Evolutionary conservation across 768 basidiomycete genomes (phyloP).

Genomic region (Suillus americanus): DNA sequence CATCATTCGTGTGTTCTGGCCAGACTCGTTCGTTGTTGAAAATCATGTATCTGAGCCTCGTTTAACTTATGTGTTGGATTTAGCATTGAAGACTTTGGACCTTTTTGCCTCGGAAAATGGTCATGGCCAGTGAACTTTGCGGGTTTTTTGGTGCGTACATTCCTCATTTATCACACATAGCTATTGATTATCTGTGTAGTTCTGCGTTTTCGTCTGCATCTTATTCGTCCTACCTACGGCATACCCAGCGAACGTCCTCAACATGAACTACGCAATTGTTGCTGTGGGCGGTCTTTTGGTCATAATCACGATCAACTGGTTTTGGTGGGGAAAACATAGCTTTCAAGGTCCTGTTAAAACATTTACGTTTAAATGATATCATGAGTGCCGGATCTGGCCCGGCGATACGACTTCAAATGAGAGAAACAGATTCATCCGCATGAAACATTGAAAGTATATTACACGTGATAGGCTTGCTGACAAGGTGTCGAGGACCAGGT

Average conservation of each 20-base stretch:
- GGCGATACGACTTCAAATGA: not conserved
- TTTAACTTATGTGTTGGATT: conserved; percentile 46
- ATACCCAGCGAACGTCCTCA: conserved; percentile 45
- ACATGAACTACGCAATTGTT: conserved; percentile 62
- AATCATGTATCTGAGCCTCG: conserved; percentile 33
- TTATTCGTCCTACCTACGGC: conserved; percentile 60
- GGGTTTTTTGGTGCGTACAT: conserved; percentile 41
- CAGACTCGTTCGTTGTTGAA: conserved; percentile 38
- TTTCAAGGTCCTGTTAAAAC: conserved; percentile 51
- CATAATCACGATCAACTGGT: conserved; percentile 47
- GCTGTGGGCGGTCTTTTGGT: conserved; percentile 49
- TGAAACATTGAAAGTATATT: not conserved
- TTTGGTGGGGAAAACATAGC: conserved; percentile 43
- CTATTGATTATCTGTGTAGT: conserved; percentile 31
- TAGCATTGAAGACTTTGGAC: conserved; percentile 48
- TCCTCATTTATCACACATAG: not conserved
- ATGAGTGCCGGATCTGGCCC: not conserved
- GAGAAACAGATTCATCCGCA: not conserved
- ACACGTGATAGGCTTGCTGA: not conserved
- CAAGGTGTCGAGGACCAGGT: not conserved
- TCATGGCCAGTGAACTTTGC: conserved; percentile 52
- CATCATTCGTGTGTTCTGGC: conserved; percentile 58
- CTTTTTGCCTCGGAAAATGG: conserved; percentile 52
- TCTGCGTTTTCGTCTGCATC: conserved; percentile 51
- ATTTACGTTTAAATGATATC: not conserved